Base-by-base conservation (phyloP, 768 basidiomycete genomes). In the Neoboletus magnificus region DNA sequence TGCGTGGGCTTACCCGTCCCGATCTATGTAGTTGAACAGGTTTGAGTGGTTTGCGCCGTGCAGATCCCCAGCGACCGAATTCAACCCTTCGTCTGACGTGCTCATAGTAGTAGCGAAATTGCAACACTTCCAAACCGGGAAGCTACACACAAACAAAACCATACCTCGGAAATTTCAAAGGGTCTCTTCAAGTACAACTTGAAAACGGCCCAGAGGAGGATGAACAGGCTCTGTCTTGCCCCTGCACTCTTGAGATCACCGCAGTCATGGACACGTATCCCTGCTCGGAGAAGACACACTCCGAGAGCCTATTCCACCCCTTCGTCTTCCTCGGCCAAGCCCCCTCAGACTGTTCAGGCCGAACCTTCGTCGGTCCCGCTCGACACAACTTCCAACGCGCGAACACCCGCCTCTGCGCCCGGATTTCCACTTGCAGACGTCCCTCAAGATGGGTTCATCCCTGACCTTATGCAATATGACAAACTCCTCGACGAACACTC, bases 401-500 rank as follows among this genome's bases (percentile, higher is more conserved):
- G 10, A 7, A 37, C 56, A 23, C 39, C 62, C 4, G 50, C 33
- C 42, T 47, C 59, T 30, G n/a, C 10, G 15, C 57, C 46, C 10
- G 65, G 64, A 30, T 48, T 37, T 39, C 57, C 56, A 12, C 63
- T 71, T 20, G 60, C 57, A 23, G 45, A 59, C 22, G 18, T 69
- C 25, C 62, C 65, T 15, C 64, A 66, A 36, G 65, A 69, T 18
- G 67, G 62, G 16, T 67, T 65, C 30, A 78, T 75, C 61, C 88
- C 87, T 3, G 71, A 88, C 67, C 81, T 89, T 57, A 83, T 85
- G 84, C 74, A 73, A 7, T 74, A 79, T 42, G 82, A 89, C 62
- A 76, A 82, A 18, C 66, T 86, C 29, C 74, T 87, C 50, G 88
- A 90, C 71, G 76, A 82, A 7, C 78, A 81, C 37, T 79, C 86